Conservation (phyloP, 441 rosid species). For the Jatropha multifida region DNA sequence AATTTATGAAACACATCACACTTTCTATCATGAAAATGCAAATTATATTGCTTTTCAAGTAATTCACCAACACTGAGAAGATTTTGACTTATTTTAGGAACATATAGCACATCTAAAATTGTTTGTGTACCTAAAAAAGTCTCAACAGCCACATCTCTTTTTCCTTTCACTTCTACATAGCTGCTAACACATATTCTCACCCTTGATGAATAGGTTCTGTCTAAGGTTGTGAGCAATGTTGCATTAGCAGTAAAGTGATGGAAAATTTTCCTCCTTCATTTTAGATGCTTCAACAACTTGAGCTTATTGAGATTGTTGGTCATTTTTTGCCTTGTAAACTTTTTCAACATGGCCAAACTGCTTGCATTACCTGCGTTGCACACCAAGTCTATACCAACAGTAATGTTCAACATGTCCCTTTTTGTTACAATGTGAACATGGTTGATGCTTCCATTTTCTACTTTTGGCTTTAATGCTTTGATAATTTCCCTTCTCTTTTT, state of each 20-base stretch:
- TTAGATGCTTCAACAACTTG: background rate
- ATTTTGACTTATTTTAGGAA: background rate
- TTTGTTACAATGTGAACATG: background rate
- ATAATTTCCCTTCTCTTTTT: background rate
- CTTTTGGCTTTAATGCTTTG: background rate
- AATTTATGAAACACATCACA: background rate
- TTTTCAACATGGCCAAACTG: background rate
- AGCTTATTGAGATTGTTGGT: background rate
- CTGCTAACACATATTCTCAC: background rate
- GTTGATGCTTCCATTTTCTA: background rate
- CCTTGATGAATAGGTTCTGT: background rate
- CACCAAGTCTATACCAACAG: background rate
- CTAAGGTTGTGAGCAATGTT: background rate
- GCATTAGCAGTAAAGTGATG: background rate
- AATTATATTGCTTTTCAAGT: background rate
- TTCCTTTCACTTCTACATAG: background rate
- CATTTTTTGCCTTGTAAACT: background rate
- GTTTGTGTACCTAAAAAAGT: background rate
- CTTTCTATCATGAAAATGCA: background rate
- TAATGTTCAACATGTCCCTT: background rate
- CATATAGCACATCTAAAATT: background rate
- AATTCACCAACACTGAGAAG: background rate
- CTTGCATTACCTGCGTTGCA: background rate
- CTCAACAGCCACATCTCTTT: background rate
- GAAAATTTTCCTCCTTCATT: background rate